Conservation (phyloP, 1,284 basidiomycete genomes). For the Leccinum angustisporum region DNA sequence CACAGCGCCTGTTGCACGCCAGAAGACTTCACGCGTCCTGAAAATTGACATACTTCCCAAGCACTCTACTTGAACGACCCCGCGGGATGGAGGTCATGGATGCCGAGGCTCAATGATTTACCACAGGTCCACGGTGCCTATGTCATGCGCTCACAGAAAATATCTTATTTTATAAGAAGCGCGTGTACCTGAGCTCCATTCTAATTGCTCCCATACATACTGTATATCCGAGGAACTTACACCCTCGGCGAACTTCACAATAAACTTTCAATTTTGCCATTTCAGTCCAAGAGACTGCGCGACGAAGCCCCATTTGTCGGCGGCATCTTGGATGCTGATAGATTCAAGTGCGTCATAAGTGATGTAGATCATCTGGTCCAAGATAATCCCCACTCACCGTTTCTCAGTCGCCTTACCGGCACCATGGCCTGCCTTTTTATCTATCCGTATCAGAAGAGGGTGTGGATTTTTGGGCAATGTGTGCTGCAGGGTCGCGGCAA, state of each 20-base stretch:
- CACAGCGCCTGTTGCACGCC: conserved; percentile 74
- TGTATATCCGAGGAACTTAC: not conserved
- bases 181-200: conserved; percentile 3
- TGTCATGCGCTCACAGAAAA: not conserved
- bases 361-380: conserved; percentile 1
- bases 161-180: not conserved
- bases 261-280: conserved; percentile 31
- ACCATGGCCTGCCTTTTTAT: conserved; percentile 80
- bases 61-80: conserved; percentile 7
- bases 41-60: conserved; percentile 63
- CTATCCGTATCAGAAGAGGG: conserved; percentile 73
- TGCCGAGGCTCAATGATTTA: not conserved
- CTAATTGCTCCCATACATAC: not conserved
- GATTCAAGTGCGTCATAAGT: not conserved
- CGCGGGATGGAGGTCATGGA: no score
- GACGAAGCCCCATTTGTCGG: conserved; percentile 76
- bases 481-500: conserved; percentile 72
- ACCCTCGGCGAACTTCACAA: not conserved
- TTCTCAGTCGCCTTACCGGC: conserved; percentile 78
- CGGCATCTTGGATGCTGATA: conserved; percentile 67
- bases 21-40: conserved; percentile 69
- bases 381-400: conserved; percentile 41
- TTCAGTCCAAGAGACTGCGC: conserved; percentile 61
- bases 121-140: not conserved
- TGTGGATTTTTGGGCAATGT: conserved; percentile 59